These are phyloP conservation scores for Paracorniculantispora psalliotae DNA, from an alignment of 2,329 filamentous ascomycete genomes.

Conservation along the genomic window DNA sequence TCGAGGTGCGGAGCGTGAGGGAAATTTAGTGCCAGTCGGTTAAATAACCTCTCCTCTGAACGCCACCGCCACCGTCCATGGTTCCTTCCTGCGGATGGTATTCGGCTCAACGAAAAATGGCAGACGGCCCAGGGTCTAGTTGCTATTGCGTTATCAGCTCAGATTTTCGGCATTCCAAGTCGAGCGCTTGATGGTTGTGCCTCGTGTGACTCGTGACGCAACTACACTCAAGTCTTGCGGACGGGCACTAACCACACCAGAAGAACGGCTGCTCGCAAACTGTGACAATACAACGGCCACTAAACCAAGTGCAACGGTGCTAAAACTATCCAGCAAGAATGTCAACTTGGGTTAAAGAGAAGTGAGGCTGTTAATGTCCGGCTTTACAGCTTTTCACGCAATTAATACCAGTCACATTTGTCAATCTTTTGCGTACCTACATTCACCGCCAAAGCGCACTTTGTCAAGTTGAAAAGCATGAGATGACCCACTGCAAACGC, in stretches of 20 bases:
- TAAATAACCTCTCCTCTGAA: neutral
- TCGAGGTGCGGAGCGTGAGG: neutral
- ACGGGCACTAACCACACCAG: neutral
- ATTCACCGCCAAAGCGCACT: too few relatives aligned
- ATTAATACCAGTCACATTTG: too few relatives aligned
- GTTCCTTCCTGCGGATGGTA: neutral
- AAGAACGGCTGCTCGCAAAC: neutral
- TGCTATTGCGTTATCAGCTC: neutral
- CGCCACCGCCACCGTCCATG: conserved; percentile 1
- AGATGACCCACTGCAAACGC: too few relatives aligned
- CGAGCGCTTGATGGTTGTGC: neutral
- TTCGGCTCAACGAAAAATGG: neutral
- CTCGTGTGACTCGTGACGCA: neutral
- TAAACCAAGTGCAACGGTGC: neutral
- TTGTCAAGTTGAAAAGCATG: too few relatives aligned
- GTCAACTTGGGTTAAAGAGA: neutral
- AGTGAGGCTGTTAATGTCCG: too few relatives aligned
- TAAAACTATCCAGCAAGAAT: neutral
- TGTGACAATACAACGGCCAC: neutral
- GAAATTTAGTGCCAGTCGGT: neutral
- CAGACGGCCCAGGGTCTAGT: neutral
- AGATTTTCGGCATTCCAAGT: neutral
- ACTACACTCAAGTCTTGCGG: neutral
- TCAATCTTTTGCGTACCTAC: too few relatives aligned
- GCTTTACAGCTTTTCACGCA: too few relatives aligned